phyloP scores from a whole-genome alignment of 805 yeast genomes.

The Saturnispora diversa region DNA sequence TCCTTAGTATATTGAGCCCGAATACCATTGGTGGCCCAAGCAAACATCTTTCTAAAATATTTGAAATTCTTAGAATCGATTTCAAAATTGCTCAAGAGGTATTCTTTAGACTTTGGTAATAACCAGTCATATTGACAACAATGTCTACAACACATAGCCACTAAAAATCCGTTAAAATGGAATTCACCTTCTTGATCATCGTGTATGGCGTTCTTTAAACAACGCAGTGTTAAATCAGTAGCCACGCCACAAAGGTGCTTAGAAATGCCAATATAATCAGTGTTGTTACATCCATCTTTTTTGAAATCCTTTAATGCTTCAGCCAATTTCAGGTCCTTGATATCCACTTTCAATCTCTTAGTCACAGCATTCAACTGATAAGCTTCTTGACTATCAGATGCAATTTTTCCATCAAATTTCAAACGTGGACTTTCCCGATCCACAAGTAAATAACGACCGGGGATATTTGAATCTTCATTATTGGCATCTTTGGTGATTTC shows the following conservation, averaged over 20 bases:
- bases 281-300: conserved; percentile 7
- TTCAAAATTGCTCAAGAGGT: conserved; percentile 28
- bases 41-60: conserved; percentile 52
- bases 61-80: conserved; percentile 28
- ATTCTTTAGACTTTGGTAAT: conserved; percentile 38
- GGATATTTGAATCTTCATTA: conserved; percentile 10
- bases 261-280: conserved; percentile 51
- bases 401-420: conserved; percentile 68
- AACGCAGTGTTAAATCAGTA: conserved; percentile 73
- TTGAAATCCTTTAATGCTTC: conserved; percentile 31
- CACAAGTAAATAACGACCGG: conserved; percentile 57
- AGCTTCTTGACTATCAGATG: conserved; percentile 39
- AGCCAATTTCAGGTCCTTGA: conserved; percentile 60
- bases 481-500: conserved; percentile 9
- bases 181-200: conserved; percentile 10
- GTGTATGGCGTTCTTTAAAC: conserved; percentile 34
- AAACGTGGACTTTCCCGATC: conserved; percentile 73
- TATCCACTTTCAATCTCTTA: conserved; percentile 61
- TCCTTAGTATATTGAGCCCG: conserved; percentile 33
- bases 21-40: conserved; percentile 85
- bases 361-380: conserved; percentile 8
- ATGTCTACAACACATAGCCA: conserved; percentile 93
- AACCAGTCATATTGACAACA: conserved; percentile 58
- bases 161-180: conserved; percentile 47
- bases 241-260: conserved; percentile 94